Conservation (phyloP, 768 basidiomycete genomes). For the Tulasnella sp. region DNA sequence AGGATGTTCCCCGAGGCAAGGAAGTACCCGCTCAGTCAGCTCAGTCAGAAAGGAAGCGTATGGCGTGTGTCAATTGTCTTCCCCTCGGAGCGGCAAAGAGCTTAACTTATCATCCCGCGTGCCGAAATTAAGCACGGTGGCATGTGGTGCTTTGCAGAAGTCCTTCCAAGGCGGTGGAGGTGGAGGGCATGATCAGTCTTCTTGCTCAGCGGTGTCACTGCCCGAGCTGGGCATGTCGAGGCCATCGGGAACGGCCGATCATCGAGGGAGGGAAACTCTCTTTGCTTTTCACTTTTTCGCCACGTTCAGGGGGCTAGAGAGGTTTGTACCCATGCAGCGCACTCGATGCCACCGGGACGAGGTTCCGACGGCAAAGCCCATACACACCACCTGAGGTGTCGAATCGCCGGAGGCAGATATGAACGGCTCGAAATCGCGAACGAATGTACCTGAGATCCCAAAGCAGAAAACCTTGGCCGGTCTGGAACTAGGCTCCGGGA, state of each 20-base stretch:
- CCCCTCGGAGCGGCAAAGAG: background rate
- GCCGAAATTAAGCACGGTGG: background rate
- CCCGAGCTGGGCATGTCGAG: background rate
- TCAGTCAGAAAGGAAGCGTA: background rate
- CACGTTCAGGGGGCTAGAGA: background rate
- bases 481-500: background rate
- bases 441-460: background rate
- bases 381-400: too few relatives aligned
- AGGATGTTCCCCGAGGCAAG: too few relatives aligned
- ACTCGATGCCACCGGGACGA: background rate
- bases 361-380: background rate
- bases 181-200: background rate
- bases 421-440: background rate
- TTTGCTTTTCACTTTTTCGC: background rate
- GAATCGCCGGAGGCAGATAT: too few relatives aligned
- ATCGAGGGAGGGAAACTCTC: background rate
- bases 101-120: background rate
- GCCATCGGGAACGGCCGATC: background rate
- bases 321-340: background rate
- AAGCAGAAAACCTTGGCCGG: background rate
- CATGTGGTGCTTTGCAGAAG: background rate
- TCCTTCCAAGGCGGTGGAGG: background rate
- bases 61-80: background rate
- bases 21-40: too few relatives aligned
- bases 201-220: background rate